These are phyloP conservation scores for Trichoderma sp. DNA, from an alignment of 2,329 filamentous ascomycete genomes.

Conservation along the genomic window DNA sequence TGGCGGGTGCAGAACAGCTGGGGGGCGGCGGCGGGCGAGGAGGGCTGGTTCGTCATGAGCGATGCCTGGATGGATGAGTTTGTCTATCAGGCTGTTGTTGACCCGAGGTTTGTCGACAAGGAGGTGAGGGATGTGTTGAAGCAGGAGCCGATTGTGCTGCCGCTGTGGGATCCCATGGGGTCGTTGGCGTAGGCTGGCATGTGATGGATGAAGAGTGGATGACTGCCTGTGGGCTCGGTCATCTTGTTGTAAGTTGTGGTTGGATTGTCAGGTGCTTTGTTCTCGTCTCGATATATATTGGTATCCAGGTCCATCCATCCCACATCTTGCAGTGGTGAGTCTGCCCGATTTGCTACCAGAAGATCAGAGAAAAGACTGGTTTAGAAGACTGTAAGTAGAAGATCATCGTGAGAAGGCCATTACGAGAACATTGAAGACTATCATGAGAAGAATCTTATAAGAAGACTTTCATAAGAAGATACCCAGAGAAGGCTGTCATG, in stretches of 20 bases:
- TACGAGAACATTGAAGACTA: too few relatives aligned
- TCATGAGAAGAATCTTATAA: too few relatives aligned
- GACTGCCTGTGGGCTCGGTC: too few relatives aligned
- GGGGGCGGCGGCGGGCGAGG: slow-evolving; percentile 68
- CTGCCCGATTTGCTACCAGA: too few relatives aligned
- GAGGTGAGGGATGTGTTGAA: slow-evolving; percentile 71
- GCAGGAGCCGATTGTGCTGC: slow-evolving; percentile 70
- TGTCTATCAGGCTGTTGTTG: slow-evolving; percentile 83
- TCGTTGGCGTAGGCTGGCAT: slow-evolving; percentile 57
- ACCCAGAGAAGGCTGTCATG: neutral
- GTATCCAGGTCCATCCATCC: neutral
- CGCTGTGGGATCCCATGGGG: slow-evolving; percentile 81
- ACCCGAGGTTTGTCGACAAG: slow-evolving; percentile 66
- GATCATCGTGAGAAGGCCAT: too few relatives aligned
- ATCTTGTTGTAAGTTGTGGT: neutral
- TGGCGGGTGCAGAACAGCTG: slow-evolving; percentile 91
- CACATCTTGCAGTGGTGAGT: neutral
- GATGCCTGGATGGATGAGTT: slow-evolving; percentile 81
- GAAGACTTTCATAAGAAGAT: too few relatives aligned
- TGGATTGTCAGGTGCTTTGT: neutral
- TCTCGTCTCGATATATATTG: neutral
- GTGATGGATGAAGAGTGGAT: too few relatives aligned
- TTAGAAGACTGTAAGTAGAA: too few relatives aligned
- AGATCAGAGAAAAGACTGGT: neutral
- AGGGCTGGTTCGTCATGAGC: slow-evolving; percentile 89